Percentiles rank a stretch among this genome's conserved stretches.
These are phyloP conservation scores for Tetraselmis chui DNA, from an alignment of 139 green algal species.

Conservation along the genomic window DNA sequence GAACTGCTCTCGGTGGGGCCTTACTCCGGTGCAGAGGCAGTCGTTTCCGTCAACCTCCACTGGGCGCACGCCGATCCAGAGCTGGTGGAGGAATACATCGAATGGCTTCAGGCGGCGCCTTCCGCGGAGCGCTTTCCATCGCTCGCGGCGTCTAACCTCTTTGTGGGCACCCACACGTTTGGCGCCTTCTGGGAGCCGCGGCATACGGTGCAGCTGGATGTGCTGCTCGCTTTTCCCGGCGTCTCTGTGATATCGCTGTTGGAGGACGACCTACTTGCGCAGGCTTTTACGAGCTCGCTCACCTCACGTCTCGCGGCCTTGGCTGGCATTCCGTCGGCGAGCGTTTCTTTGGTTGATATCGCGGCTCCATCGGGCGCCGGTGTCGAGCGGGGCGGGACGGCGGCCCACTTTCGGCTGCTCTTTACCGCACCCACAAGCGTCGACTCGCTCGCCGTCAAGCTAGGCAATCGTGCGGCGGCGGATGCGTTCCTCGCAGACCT, in stretches of 20 bases:
- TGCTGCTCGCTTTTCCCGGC: not conserved
- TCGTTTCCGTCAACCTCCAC: not conserved
- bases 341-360: not conserved
- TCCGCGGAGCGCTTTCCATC: not conserved
- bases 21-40: not conserved
- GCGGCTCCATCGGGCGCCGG: not conserved
- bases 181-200: not conserved
- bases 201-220: not conserved
- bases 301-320: not conserved
- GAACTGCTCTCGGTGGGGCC: not conserved
- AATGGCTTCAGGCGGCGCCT: not conserved
- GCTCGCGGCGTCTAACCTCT: not conserved
- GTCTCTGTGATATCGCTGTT: not conserved
- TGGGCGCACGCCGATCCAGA: not conserved
- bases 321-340: not conserved
- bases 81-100: not conserved
- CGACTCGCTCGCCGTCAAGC: not conserved
- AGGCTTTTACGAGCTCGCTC: not conserved
- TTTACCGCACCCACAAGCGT: not conserved
- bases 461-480: not conserved
- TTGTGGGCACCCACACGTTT: not conserved
- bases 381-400: not conserved
- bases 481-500: not conserved
- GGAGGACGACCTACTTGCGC: not conserved
- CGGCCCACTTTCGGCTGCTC: not conserved